Conservation (phyloP, 176 grass and related monocot species). For the Chloris gayana region DNA sequence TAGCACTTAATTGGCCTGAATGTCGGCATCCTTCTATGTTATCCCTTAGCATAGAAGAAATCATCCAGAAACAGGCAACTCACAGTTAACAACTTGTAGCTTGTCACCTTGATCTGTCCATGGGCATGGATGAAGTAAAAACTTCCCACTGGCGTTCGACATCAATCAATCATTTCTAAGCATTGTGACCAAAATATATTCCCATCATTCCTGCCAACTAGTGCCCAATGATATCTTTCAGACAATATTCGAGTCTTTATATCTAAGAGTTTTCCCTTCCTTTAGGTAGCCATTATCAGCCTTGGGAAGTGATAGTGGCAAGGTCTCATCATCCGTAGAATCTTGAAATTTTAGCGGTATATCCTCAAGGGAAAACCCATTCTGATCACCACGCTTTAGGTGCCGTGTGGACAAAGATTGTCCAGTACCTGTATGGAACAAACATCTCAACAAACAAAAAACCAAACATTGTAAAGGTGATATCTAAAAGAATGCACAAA, state of each 20-base stretch:
- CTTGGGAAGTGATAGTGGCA: constrained; percentile 52
- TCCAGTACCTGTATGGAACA: constrained; percentile 40
- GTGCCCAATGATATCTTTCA: constrained; percentile 28
- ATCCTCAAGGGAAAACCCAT: constrained; percentile 50
- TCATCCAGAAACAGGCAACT: constrained; percentile 18
- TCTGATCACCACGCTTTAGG: constrained; percentile 43
- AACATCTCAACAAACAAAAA: constrained; percentile 20
- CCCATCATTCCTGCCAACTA: constrained; percentile 14
- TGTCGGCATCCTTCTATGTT: not conserved
- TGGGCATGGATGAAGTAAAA: constrained; percentile 8
- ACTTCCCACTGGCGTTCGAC: constrained; percentile 29
- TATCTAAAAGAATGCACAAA: constrained; percentile 11
- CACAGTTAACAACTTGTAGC: constrained; percentile 23
- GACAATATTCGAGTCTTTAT: constrained; percentile 44
- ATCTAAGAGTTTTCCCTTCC: constrained; percentile 52
- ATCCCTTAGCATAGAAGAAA: constrained; percentile 6
- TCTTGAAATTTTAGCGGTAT: constrained; percentile 55
- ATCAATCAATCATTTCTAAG: constrained; percentile 34
- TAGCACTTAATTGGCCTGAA: constrained; percentile 23
- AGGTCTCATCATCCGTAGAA: constrained; percentile 44
- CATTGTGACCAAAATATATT: constrained; percentile 22
- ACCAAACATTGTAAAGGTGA: constrained; percentile 8
- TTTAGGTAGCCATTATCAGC: constrained; percentile 41
- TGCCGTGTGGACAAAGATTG: constrained; percentile 34
- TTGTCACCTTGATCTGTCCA: constrained; percentile 3